Percentiles rank a stretch among this genome's conserved stretches.
These are phyloP conservation scores for Colletotrichum tamarilloi DNA, from an alignment of 2,329 filamentous ascomycete species.

Conservation along the genomic window DNA sequence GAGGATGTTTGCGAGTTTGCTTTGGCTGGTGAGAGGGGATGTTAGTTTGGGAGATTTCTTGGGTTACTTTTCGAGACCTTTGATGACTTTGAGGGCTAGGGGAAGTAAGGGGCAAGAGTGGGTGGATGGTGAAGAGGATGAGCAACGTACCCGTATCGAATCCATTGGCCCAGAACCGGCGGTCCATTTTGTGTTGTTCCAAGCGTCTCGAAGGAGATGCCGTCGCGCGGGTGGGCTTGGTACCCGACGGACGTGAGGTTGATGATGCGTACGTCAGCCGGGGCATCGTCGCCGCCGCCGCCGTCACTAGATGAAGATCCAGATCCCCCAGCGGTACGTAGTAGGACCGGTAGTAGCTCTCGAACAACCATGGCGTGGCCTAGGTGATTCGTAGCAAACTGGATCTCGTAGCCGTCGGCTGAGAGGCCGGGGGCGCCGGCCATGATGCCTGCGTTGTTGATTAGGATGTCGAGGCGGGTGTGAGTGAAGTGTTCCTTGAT, in stretches of 20 bases:
- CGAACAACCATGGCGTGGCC: conserved; percentile 39
- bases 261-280: conserved; percentile 26
- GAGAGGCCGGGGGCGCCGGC: conserved; percentile 20
- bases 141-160: conserved; percentile 31
- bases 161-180: conserved; percentile 41
- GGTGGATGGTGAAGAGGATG: too few species aligned
- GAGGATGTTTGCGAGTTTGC: conserved; percentile 47
- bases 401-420: conserved; percentile 40
- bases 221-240: conserved; percentile 13
- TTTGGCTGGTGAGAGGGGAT: conserved; percentile 36
- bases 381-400: conserved; percentile 41
- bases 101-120: background rate
- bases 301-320: too few species aligned
- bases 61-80: background rate
- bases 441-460: conserved; percentile 44
- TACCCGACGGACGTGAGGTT: conserved; percentile 37
- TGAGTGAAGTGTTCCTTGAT: conserved; percentile 34
- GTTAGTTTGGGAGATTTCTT: background rate
- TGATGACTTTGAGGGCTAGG: background rate
- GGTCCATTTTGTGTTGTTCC: conserved; percentile 7
- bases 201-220: conserved; percentile 20
- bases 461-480: conserved; percentile 53
- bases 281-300: background rate
- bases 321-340: conserved; percentile 1
- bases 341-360: conserved; percentile 38